These are phyloP conservation scores for Trifolium fragiferum DNA, from an alignment of 306 rosid species.

Conservation along the genomic window DNA sequence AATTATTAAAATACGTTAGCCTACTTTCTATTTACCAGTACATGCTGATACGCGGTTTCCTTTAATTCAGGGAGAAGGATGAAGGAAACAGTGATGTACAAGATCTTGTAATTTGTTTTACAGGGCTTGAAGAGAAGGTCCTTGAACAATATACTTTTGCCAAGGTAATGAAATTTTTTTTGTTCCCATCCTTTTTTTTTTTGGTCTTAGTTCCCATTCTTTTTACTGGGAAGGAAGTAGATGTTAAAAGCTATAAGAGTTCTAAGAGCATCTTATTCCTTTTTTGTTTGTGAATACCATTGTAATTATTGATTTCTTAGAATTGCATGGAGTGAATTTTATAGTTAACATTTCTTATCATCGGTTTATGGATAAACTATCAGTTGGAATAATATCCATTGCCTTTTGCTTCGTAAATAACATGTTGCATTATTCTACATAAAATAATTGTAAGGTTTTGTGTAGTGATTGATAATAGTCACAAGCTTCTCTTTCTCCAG, in stretches of 20 bases:
- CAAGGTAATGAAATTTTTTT: conserved; percentile 64
- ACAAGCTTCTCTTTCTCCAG: conserved; percentile 12
- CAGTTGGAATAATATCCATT: conserved; percentile 12
- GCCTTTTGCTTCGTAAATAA: conserved; percentile 35
- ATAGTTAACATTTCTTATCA: conserved; percentile 26
- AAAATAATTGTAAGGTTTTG: conserved; percentile 4
- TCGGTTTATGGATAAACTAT: conserved; percentile 14
- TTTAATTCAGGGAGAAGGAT: conserved; percentile 69
- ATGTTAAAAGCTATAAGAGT: conserved; percentile 26
- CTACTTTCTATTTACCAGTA: conserved; percentile 32
- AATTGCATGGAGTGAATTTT: conserved; percentile 18
- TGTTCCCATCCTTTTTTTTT: conserved; percentile 15
- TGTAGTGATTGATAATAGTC: conserved; percentile 20
- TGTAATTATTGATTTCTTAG: conserved; percentile 22
- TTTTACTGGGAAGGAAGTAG: conserved; percentile 8
- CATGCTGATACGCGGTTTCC: conserved; percentile 44
- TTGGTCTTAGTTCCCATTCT: conserved; percentile 15
- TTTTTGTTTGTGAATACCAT: conserved; percentile 26
- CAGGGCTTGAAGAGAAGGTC: conserved; percentile 90
- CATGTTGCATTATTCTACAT: conserved; percentile 26
- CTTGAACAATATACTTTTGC: conserved; percentile 97
- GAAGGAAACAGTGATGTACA: conserved; percentile 81
- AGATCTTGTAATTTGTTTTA: conserved; percentile 74
- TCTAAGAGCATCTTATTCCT: conserved; percentile 7
- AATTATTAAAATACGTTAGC: conserved; percentile 1